Evolutionary conservation across 2,329 filamentous ascomycete species (phyloP).

Genomic region (Fusarium sp.): DNA sequence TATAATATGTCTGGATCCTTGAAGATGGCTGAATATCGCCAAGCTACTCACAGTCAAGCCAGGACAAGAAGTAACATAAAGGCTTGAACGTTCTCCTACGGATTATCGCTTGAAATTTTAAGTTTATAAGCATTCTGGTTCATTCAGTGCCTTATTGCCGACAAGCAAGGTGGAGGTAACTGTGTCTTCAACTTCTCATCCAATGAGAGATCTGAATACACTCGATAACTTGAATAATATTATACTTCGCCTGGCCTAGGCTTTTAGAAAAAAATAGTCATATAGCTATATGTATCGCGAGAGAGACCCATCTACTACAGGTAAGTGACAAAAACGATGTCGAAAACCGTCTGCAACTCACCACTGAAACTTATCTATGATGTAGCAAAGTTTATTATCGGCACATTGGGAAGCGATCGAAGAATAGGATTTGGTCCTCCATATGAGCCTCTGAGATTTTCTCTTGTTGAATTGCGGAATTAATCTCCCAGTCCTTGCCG

Average conservation of each 20-base stretch:
- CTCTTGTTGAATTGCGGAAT: not conserved
- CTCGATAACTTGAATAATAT: not conserved
- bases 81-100: not conserved
- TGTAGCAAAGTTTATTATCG: not conserved
- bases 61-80: not conserved
- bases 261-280: too few species aligned
- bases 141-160: not conserved
- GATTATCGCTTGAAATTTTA: not conserved
- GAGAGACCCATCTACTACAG: too few species aligned
- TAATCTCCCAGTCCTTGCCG: not conserved
- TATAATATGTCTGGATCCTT: too few species aligned
- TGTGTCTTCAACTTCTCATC: not conserved
- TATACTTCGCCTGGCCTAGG: not conserved
- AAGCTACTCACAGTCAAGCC: too few species aligned
- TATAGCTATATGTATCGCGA: not conserved
- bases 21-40: not conserved
- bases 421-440: too few species aligned
- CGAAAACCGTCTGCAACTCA: not conserved
- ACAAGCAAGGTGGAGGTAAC: not conserved
- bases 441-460: not conserved
- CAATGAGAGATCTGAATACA: not conserved
- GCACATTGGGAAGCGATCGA: too few species aligned
- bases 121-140: not conserved
- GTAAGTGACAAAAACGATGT: not conserved
- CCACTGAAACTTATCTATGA: not conserved